Base-by-base conservation (phyloP, 139 green algal species). In the Closterium sp. region DNA sequence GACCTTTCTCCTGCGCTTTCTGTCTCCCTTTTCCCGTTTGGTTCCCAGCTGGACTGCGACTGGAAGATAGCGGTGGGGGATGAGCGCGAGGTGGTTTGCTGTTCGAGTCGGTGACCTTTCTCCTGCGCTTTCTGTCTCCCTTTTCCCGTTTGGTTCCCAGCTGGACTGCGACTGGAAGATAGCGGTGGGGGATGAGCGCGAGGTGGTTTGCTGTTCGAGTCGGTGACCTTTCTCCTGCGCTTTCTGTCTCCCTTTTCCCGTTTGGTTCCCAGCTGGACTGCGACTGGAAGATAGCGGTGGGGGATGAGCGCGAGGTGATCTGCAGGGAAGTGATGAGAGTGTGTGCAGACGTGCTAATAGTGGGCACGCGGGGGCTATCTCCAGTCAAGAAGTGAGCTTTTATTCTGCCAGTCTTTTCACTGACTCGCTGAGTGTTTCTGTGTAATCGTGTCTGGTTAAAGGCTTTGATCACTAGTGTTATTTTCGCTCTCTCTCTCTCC, bases 161-260 rank as follows among this genome's bases (percentile, higher is more conserved):
- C 36, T 55, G 36, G 36, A 55, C 5, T 55, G 36, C 6, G 87
- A 84, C 38, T 66, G 8, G 38, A 66, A 66, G 38, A 66, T 66
- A 66, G 38, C 38, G 38, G 38, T 66, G 38, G 38, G 38, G 38
- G 38, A 66, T 10, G 38, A 66, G 38, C 38, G 87, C 1, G 87
- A 90, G 10, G 33, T 88, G 87, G 89, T 90, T 2, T 90, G 87
- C 87, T n/a, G n/a, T n/a, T n/a, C n/a, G n/a, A n/a, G n/a, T n/a
- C n/a, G n/a, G n/a, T n/a, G n/a, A n/a, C n/a, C n/a, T n/a, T n/a
- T 55, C 6, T 55, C 6, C 6, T 55, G 4, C 6, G 4, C 6
- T 55, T 55, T 55, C 6, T 55, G 4, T 55, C 6, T 55, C 6
- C 6, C 6, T 55, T 55, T 55, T 55, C 6, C 6, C 6, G 36